phyloP scores from a whole-genome alignment of 768 basidiomycete species.

The Rhizopogon vulgaris region DNA sequence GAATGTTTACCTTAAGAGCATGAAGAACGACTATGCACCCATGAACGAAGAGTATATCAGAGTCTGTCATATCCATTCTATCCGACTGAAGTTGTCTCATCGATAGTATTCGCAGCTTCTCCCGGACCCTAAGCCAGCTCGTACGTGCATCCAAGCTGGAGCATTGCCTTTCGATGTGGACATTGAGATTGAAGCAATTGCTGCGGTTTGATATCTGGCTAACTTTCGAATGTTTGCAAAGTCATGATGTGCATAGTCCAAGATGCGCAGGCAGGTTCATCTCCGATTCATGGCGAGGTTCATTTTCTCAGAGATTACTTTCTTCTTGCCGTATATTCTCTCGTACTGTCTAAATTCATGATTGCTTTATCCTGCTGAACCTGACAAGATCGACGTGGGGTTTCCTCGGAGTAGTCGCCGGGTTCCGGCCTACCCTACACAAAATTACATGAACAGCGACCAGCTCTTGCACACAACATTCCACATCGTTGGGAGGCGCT shows the following conservation, averaged over 20 bases:
- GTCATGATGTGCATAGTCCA: constrained; percentile 23
- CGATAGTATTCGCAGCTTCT: constrained; percentile 30
- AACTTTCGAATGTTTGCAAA: background rate
- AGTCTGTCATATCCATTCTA: constrained; percentile 24
- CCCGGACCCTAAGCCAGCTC: constrained; percentile 57
- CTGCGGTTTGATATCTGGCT: constrained; percentile 22
- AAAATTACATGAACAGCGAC: background rate
- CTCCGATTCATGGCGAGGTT: constrained; percentile 23
- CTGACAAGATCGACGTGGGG: background rate
- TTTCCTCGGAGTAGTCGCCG: background rate
- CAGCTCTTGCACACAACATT: background rate
- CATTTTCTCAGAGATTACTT: constrained; percentile 27
- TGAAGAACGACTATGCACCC: constrained; percentile 49
- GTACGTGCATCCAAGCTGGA: constrained; percentile 71
- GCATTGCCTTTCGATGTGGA: constrained; percentile 64
- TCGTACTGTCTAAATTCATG: constrained; percentile 1
- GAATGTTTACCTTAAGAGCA: constrained; percentile 56
- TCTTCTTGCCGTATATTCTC: constrained; percentile 22
- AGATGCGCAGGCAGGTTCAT: constrained; percentile 34
- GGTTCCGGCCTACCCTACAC: background rate
- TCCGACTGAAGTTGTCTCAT: background rate
- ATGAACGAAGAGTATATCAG: constrained; percentile 57
- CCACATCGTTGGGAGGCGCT: background rate
- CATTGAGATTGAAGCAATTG: constrained; percentile 68
- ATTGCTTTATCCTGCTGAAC: constrained; percentile 1